Conservation (phyloP, 768 basidiomycete species). For the button mushroom (Agaricus bisporus) region DNA sequence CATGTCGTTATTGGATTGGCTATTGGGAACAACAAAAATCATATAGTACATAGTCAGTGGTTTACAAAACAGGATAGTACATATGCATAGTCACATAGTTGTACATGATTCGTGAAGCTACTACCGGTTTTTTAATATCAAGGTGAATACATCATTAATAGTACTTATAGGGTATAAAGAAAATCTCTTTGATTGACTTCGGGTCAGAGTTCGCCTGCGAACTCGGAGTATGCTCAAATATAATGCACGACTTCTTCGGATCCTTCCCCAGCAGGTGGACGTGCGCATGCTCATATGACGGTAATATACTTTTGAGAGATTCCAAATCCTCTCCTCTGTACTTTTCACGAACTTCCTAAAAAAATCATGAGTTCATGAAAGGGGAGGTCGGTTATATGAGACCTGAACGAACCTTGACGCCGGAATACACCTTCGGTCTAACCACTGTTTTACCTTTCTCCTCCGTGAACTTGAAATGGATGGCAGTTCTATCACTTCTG, state of each 20-base stretch:
- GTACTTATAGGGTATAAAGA: conserved; percentile 1
- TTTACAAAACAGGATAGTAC: background rate
- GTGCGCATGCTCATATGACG: too few relatives aligned
- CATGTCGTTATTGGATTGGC: conserved; percentile 63
- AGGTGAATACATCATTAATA: background rate
- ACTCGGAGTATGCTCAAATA: background rate
- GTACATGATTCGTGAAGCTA: too few relatives aligned
- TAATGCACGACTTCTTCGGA: background rate
- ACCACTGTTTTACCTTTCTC: background rate
- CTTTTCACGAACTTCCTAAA: conserved; percentile 1
- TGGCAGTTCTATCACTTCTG: conserved; percentile 1
- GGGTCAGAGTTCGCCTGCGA: background rate
- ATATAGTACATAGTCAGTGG: background rate
- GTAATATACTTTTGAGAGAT: background rate
- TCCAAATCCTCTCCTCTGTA: background rate
- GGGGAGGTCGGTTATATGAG: background rate
- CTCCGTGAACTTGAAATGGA: background rate
- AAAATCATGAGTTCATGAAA: background rate
- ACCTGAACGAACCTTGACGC: background rate
- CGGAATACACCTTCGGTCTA: conserved; percentile 3
- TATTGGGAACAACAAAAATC: background rate
- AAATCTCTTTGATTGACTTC: background rate
- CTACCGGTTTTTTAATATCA: background rate
- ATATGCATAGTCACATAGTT: background rate
- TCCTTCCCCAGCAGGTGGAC: background rate